Conservation (phyloP, 2,329 filamentous ascomycete species). For the Pochonia chlamydosporia region DNA sequence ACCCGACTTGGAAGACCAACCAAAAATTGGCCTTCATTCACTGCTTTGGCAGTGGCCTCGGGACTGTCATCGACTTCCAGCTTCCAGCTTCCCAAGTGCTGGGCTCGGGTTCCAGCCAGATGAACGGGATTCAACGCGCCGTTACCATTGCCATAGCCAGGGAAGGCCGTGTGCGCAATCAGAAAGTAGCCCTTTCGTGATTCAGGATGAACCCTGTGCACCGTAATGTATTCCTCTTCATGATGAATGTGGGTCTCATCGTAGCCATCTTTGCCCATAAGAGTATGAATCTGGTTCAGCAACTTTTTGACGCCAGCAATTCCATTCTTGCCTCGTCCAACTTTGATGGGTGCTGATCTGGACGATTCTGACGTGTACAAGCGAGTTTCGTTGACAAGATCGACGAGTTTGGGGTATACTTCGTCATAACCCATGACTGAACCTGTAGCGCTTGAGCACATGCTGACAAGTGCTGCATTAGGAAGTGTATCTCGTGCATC, state of each 20-base stretch:
- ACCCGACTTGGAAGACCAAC: constrained; percentile 81
- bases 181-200: constrained; percentile 92
- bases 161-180: constrained; percentile 93
- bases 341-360: constrained; percentile 48
- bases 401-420: constrained; percentile 87
- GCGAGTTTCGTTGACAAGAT: constrained; percentile 84
- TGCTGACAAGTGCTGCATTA: constrained; percentile 87
- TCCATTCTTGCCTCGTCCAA: constrained; percentile 68
- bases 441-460: constrained; percentile 91
- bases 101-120: constrained; percentile 77
- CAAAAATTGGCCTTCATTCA: constrained; percentile 65
- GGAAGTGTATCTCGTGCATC: constrained; percentile 91
- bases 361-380: constrained; percentile 77
- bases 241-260: constrained; percentile 96
- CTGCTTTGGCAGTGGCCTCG: constrained; percentile 58
- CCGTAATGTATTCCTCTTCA: constrained; percentile 91
- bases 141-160: constrained; percentile 80
- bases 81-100: constrained; percentile 84
- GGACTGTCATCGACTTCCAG: constrained; percentile 79
- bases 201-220: constrained; percentile 88
- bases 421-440: constrained; percentile 99
- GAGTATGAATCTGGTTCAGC: constrained; percentile 86
- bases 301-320: constrained; percentile 90
- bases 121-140: constrained; percentile 73
- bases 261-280: constrained; percentile 94